Base-by-base conservation (phyloP, 441 rosid species). In the Adansonia rubrostipa region DNA sequence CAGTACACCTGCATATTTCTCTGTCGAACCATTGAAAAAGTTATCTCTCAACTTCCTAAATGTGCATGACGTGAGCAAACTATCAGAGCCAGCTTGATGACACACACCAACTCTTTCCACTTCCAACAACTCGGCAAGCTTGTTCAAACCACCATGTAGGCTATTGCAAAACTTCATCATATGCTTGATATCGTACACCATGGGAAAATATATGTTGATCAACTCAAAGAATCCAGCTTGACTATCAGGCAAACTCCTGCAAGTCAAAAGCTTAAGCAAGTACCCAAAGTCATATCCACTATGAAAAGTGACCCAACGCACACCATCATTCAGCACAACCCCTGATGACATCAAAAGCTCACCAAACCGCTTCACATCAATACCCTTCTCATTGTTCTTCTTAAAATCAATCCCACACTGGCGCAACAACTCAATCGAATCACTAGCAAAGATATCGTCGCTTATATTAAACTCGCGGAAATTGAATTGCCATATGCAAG, bases 51-150 rank as follows among this genome's bases (percentile, higher is more conserved):
- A 77, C 85, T 87, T 89, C 89, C 81, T 87, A 86, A 90, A 93
- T 8, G 85, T 82, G 84, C 87, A 84, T 61, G 83, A 84, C 44
- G 96, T 90, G 66, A 93, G 89, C 88, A 92, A 87, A 82, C 96
- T 90, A 83, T 92, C 97, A 0, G 97, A 92, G 42, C 98, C 96
- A 9, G 96, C 97, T 82, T 90, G 96, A 79, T 92, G 95, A 74
- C 89, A 85, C 3, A 77, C 14, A 4, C 95, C 95, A 36, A 93
- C 81, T 77, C 97, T 83, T 84, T 91, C 82, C 50, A 93, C 88
- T 10, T 81, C 80, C 85, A 90, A 87, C 79, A 80, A n/a, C 78
- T 75, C 84, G 0, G 98, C 97, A 0, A 89, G 87, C 84, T 72
- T 88, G 84, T 82, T 86, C 87, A 94, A 82, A 6, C 97, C 94